phyloP scores from a whole-genome alignment of 768 basidiomycete species.

The Mycena rebaudengoi region DNA sequence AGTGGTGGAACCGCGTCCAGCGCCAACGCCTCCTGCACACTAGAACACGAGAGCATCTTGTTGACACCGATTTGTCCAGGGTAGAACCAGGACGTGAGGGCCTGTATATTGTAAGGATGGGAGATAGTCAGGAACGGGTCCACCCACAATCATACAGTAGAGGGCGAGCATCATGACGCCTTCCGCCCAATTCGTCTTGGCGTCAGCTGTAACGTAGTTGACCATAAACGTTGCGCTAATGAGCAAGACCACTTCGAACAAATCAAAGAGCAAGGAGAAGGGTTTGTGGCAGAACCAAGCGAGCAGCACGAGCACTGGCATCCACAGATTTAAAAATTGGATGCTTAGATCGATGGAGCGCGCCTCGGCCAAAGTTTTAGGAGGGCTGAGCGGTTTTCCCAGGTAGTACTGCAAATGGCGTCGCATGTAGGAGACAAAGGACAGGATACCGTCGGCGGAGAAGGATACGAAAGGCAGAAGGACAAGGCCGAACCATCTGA shows the following conservation, averaged over 20 bases:
- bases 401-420: slow-evolving; percentile 44
- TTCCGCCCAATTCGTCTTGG: slow-evolving; percentile 83
- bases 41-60: slow-evolving; percentile 36
- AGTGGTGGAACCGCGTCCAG: slow-evolving; percentile 3
- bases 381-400: slow-evolving; percentile 45
- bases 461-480: slow-evolving; percentile 77
- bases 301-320: slow-evolving; percentile 73
- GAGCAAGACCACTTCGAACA: slow-evolving; percentile 73
- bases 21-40: slow-evolving; percentile 21
- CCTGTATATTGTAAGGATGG: slow-evolving; percentile 21
- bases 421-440: slow-evolving; percentile 62
- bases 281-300: slow-evolving; percentile 73
- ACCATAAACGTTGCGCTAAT: slow-evolving; percentile 77
- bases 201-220: slow-evolving; percentile 81
- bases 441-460: slow-evolving; percentile 71
- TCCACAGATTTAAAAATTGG: slow-evolving; percentile 82
- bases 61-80: slow-evolving; percentile 43
- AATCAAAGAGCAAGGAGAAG: slow-evolving; percentile 71
- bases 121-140: neutral
- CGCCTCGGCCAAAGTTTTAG: slow-evolving; percentile 67
- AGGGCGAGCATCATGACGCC: slow-evolving; percentile 64
- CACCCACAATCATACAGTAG: slow-evolving; percentile 73
- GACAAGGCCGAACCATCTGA: slow-evolving; percentile 77
- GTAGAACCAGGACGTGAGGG: slow-evolving; percentile 45
- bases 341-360: slow-evolving; percentile 81